Evolutionary conservation across 2,329 filamentous ascomycete species (phyloP).

Genomic region (Colletotrichum sublineola): DNA sequence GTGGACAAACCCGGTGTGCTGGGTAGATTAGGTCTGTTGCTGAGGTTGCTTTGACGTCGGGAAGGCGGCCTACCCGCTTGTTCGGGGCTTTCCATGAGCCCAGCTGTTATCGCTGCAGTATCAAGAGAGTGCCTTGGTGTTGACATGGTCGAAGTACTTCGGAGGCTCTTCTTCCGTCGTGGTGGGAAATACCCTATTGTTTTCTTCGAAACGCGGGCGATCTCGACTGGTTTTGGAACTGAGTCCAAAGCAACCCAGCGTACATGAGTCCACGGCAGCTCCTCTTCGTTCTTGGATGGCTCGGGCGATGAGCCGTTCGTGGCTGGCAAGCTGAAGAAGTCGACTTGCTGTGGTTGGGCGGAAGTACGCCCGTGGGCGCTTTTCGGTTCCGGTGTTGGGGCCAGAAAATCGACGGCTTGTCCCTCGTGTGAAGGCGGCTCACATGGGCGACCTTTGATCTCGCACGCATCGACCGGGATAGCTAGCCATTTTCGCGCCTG

Average conservation of each 20-base stretch:
- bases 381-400: slow-evolving; percentile 58
- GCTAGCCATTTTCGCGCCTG: slow-evolving; percentile 85
- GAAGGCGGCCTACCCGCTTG: slow-evolving; percentile 48
- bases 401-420: slow-evolving; percentile 64
- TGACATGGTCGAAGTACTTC: slow-evolving; percentile 73
- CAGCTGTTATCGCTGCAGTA: slow-evolving; percentile 16
- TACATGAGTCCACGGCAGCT: slow-evolving; percentile 85
- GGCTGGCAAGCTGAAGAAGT: slow-evolving; percentile 40
- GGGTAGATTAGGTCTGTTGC: slow-evolving; percentile 48
- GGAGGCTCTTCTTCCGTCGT: slow-evolving; percentile 84
- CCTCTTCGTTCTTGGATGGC: slow-evolving; percentile 54
- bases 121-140: slow-evolving; percentile 78
- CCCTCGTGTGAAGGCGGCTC: slow-evolving; percentile 63
- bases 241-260: slow-evolving; percentile 89
- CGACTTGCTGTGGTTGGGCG: slow-evolving; percentile 49
- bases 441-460: slow-evolving; percentile 80
- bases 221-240: slow-evolving; percentile 78
- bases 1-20: slow-evolving; percentile 50
- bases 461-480: slow-evolving; percentile 90
- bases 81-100: slow-evolving; percentile 36
- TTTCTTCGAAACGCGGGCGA: slow-evolving; percentile 84
- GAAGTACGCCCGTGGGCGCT: slow-evolving; percentile 40
- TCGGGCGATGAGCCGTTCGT: slow-evolving; percentile 17
- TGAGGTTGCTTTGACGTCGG: slow-evolving; percentile 59
- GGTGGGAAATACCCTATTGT: slow-evolving; percentile 93